These are phyloP conservation scores for Populus hybrid DNA, from an alignment of 441 rosid genomes.

Conservation along the genomic window DNA sequence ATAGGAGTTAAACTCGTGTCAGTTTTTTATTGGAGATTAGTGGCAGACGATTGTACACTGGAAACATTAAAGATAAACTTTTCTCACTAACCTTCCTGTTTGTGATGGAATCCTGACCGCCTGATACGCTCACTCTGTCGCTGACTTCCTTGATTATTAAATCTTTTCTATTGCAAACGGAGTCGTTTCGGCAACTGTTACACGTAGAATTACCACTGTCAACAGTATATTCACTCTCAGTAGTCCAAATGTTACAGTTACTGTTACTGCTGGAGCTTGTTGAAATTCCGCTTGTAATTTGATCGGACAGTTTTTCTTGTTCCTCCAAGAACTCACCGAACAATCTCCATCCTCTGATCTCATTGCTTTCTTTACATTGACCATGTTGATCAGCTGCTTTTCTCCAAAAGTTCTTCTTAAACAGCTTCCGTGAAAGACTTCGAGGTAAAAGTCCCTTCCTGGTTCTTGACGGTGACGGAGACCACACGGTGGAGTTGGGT, in stretches of 20 bases:
- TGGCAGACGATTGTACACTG: neutral
- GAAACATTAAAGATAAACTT: conserved; percentile 6
- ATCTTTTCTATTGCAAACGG: conserved; percentile 15
- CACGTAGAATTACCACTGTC: conserved; percentile 22
- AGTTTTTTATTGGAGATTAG: neutral
- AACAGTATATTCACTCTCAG: conserved; percentile 40
- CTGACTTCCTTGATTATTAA: conserved; percentile 23
- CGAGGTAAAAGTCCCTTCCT: conserved; percentile 25
- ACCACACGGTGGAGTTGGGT: conserved; percentile 28
- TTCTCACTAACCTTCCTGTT: conserved; percentile 31
- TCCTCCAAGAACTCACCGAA: conserved; percentile 37
- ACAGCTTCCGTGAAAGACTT: conserved; percentile 44
- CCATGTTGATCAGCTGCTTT: conserved; percentile 3
- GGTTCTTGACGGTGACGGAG: conserved; percentile 21
- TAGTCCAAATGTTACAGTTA: conserved; percentile 25
- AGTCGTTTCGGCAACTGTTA: conserved; percentile 13
- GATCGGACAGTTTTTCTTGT: conserved; percentile 36
- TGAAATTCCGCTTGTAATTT: conserved; percentile 18
- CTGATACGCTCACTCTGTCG: conserved; percentile 38
- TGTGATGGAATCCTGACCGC: conserved; percentile 36
- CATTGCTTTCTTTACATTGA: conserved; percentile 18
- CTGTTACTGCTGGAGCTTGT: conserved; percentile 25
- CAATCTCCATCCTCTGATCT: conserved; percentile 32
- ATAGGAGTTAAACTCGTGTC: neutral
- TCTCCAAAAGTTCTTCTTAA: conserved; percentile 42